A percentile compares a stretch with the other conserved stretches of the same genome.
Conservation (phyloP, 768 basidiomycete genomes). For the Hygrophorus pudorinus region DNA sequence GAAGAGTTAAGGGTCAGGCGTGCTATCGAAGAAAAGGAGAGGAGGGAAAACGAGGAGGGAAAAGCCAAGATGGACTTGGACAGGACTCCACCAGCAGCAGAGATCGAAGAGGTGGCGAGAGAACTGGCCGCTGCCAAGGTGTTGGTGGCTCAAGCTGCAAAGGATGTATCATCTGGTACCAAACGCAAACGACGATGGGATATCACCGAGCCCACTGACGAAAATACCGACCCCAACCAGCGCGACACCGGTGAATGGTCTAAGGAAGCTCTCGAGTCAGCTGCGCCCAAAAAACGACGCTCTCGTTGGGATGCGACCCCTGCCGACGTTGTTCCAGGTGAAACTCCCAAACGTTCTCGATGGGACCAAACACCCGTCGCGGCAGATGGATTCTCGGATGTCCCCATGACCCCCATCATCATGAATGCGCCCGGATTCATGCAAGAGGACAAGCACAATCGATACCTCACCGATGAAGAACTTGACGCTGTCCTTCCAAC, state of each 20-base stretch:
- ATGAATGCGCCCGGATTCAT: constrained; percentile 82
- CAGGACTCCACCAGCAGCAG: constrained; percentile 81
- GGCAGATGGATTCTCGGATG: constrained; percentile 32
- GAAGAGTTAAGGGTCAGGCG: constrained; percentile 80
- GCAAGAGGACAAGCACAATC: constrained; percentile 93
- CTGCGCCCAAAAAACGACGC: constrained; percentile 82
- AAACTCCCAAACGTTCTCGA: constrained; percentile 82
- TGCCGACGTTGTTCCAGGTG: constrained; percentile 47
- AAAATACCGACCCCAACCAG: constrained; percentile 55
- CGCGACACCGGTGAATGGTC: constrained; percentile 60
- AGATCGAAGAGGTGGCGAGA: constrained; percentile 62
- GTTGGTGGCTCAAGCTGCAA: constrained; percentile 20
- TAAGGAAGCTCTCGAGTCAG: constrained; percentile 61
- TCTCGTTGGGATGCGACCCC: constrained; percentile 97
- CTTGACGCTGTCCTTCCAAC: constrained; percentile 83
- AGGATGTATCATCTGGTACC: constrained; percentile 28
- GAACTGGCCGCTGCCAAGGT: constrained; percentile 53
- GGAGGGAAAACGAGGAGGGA: constrained; percentile 60
- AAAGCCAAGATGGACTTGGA: constrained; percentile 81
- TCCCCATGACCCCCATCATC: constrained; percentile 69
- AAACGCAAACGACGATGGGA: constrained; percentile 84
- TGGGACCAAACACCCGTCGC: constrained; percentile 93
- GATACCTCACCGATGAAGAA: constrained; percentile 95
- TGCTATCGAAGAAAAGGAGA: constrained; percentile 85
- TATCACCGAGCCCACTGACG: constrained; percentile 48